phyloP scores from a whole-genome alignment of 2,329 filamentous ascomycete species.

The Pyricularia sp. region DNA sequence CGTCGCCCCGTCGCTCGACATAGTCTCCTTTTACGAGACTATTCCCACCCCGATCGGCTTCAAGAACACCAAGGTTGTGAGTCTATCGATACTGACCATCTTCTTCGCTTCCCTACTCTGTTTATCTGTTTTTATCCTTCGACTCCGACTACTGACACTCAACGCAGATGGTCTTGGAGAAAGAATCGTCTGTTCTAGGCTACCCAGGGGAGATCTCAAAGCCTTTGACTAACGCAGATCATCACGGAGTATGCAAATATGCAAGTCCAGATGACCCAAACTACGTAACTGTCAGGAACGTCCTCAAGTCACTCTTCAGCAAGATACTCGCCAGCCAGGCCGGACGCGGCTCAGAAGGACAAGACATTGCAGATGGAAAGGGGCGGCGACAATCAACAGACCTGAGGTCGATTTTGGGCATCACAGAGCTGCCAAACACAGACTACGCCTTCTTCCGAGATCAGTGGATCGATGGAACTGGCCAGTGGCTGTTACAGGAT shows the following conservation, averaged over 20 bases:
- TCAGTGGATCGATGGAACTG: neutral
- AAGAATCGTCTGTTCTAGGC: conserved; percentile 12
- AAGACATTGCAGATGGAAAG: neutral
- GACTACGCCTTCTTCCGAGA: neutral
- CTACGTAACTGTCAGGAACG: conserved; percentile 1
- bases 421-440: neutral
- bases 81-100: neutral
- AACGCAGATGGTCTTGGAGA: conserved; percentile 10
- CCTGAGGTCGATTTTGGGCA: neutral
- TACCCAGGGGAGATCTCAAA: conserved; percentile 9
- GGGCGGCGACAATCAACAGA: neutral
- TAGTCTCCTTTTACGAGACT: conserved; percentile 20
- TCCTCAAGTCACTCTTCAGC: neutral
- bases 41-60: conserved; percentile 7
- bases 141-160: neutral
- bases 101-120: neutral
- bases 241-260: conserved; percentile 13
- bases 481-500: conserved; percentile 1
- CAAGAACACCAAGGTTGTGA: neutral
- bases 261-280: neutral
- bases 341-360: neutral
- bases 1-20: conserved; percentile 10
- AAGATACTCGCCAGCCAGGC: neutral
- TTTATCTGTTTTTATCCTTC: neutral
- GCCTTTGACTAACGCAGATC: conserved; percentile 11